phyloP scores from a whole-genome alignment of 441 rosid genomes.

The Bocquillonia castaneifolia region DNA sequence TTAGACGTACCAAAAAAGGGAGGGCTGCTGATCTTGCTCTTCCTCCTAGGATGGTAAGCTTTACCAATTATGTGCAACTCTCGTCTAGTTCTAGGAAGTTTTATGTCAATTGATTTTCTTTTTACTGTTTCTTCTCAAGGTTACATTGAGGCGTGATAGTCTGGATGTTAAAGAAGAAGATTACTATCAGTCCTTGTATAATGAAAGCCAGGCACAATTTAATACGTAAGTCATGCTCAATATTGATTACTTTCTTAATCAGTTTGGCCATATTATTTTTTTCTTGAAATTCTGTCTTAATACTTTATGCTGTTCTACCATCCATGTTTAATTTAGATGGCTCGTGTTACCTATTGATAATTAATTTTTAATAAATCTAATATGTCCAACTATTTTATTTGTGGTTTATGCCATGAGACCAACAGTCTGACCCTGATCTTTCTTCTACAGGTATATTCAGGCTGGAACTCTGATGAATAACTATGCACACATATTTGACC shows the following conservation, averaged over 20 bases:
- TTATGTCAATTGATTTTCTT: slow-evolving; percentile 4
- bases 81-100: slow-evolving; percentile 16
- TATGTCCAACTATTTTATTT: neutral
- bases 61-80: slow-evolving; percentile 1
- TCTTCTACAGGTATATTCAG: slow-evolving; percentile 60
- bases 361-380: neutral
- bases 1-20: slow-evolving; percentile 90
- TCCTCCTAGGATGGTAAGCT: slow-evolving; percentile 86
- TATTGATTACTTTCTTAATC: slow-evolving; percentile 17
- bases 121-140: slow-evolving; percentile 37
- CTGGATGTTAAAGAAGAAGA: slow-evolving; percentile 81
- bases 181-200: slow-evolving; percentile 76
- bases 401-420: neutral
- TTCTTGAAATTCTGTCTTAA: neutral
- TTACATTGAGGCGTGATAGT: slow-evolving; percentile 71
- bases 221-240: slow-evolving; percentile 59
- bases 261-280: neutral
- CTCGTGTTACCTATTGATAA: neutral
- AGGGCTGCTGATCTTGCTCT: slow-evolving; percentile 99
- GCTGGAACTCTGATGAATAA: slow-evolving; percentile 91
- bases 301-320: neutral
- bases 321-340: neutral
- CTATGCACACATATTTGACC: slow-evolving; percentile 91
- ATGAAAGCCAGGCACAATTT: slow-evolving; percentile 81
- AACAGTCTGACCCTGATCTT: slow-evolving; percentile 4